These are phyloP conservation scores for Penicilliopsis zonata DNA, from an alignment of 495 filamentous ascomycete species.

Conservation along the genomic window DNA sequence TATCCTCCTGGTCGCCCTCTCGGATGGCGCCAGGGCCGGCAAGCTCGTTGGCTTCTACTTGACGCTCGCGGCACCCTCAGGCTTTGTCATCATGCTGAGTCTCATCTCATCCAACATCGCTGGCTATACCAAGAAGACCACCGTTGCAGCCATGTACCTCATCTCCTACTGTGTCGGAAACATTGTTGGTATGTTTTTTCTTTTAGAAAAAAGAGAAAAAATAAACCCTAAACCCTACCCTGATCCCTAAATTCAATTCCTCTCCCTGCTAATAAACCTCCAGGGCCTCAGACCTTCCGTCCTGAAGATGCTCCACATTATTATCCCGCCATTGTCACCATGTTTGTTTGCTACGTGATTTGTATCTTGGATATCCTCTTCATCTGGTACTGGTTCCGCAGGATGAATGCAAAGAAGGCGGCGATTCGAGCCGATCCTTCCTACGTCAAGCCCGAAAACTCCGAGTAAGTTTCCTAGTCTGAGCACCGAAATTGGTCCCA, in stretches of 20 bases:
- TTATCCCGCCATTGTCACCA: background rate
- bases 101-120: conserved; percentile 45
- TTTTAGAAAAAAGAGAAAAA: too few relatives aligned
- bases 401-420: background rate
- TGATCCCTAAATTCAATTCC: too few relatives aligned
- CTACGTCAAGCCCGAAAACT: background rate
- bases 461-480: too few relatives aligned
- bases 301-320: background rate
- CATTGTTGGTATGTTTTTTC: too few relatives aligned
- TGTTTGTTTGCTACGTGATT: background rate
- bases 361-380: background rate
- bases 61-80: conserved; percentile 1
- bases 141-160: conserved; percentile 46
- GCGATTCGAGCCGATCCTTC: too few relatives aligned
- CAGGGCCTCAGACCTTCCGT: background rate
- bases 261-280: too few relatives aligned
- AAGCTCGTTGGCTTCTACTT: conserved; percentile 5
- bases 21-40: background rate
- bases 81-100: conserved; percentile 11
- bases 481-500: too few relatives aligned
- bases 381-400: background rate
- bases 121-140: conserved; percentile 56
- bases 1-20: conserved; percentile 1
- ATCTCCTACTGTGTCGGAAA: conserved; percentile 46
- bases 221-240: too few relatives aligned